phyloP scores from a whole-genome alignment of 1,139 yeast species.

The Yamadazyma spencermartinsiae region DNA sequence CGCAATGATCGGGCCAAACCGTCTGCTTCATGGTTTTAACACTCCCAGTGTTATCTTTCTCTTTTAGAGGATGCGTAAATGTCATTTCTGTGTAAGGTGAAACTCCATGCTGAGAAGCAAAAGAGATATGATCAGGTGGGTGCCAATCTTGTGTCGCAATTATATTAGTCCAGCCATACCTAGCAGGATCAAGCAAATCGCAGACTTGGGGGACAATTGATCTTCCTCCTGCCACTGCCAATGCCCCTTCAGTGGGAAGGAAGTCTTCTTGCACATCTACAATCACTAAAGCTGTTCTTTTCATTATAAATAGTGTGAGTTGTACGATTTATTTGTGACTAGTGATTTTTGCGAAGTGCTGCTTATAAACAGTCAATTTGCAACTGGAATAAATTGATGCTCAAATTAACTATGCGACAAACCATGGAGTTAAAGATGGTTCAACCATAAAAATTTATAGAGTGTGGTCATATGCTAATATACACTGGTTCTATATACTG shows the following conservation, averaged over 20 bases:
- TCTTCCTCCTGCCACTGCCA: constrained; percentile 73
- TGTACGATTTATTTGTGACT: no score
- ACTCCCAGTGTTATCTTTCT: constrained; percentile 25
- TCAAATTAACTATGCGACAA: no score
- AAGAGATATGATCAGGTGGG: constrained; percentile 73
- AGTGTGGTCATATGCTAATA: not conserved
- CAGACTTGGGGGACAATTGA: constrained; percentile 53
- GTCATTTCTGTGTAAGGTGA: constrained; percentile 52
- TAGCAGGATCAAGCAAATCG: constrained; percentile 34
- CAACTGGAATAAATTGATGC: no score
- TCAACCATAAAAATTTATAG: no score
- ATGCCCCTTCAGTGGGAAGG: constrained; percentile 71
- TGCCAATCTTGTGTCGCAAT: constrained; percentile 91
- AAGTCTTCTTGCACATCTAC: constrained; percentile 88
- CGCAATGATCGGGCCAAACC: constrained; percentile 93
- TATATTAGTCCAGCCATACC: constrained; percentile 57
- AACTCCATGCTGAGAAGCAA: constrained; percentile 66
- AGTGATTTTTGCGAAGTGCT: no score
- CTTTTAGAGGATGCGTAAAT: constrained; percentile 54
- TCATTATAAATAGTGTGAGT: no score
- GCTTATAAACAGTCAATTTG: no score
- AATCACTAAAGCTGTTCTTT: constrained; percentile 55
- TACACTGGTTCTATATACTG: not conserved
- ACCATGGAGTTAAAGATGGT: no score
- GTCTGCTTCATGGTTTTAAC: constrained; percentile 37